Percentiles rank a stretch among this genome's conserved stretches.
These are phyloP conservation scores for Lepidopterella palustris DNA, from an alignment of 495 filamentous ascomycete species.

Conservation along the genomic window DNA sequence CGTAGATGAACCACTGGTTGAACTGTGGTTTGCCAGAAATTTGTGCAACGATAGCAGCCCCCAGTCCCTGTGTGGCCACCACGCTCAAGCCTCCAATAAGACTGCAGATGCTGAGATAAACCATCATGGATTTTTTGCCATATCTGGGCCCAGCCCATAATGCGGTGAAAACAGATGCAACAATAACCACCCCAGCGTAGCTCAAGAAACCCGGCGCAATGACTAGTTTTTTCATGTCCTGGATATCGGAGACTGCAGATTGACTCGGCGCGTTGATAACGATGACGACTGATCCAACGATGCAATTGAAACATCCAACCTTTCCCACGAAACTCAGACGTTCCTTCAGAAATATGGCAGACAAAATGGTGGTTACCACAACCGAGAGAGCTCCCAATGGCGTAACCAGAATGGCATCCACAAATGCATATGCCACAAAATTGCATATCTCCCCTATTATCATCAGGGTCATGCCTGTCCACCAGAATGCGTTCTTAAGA, in stretches of 20 bases:
- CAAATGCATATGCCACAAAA: slow-evolving; percentile 94
- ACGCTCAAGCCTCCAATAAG: slow-evolving; percentile 91
- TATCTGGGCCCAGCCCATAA: slow-evolving; percentile 84
- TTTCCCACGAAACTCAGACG: slow-evolving; percentile 92
- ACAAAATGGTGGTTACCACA: slow-evolving; percentile 87
- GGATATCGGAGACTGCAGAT: slow-evolving; percentile 78
- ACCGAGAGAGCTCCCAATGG: slow-evolving; percentile 92
- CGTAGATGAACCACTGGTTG: slow-evolving; percentile 95
- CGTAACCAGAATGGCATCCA: slow-evolving; percentile 93
- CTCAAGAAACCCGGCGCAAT: slow-evolving; percentile 78
- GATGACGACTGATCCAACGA: slow-evolving; percentile 88
- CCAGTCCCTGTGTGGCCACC: slow-evolving; percentile 88
- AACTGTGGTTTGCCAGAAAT: slow-evolving; percentile 76
- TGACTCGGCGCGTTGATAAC: slow-evolving; percentile 86
- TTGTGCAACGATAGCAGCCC: slow-evolving; percentile 85
- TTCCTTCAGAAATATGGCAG: slow-evolving; percentile 94
- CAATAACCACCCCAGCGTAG: slow-evolving; percentile 78
- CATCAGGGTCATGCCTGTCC: slow-evolving; percentile 95
- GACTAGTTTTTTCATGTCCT: slow-evolving; percentile 88
- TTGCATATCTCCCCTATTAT: slow-evolving; percentile 96
- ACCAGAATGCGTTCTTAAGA: slow-evolving; percentile 93
- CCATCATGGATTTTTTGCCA: slow-evolving; percentile 94
- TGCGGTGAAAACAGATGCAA: slow-evolving; percentile 63
- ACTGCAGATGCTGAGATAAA: slow-evolving; percentile 94
- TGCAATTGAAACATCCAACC: slow-evolving; percentile 91